Evolutionary conservation across 2,329 filamentous ascomycete species (phyloP).

Genomic region (Phaeosphaeria sp.): DNA sequence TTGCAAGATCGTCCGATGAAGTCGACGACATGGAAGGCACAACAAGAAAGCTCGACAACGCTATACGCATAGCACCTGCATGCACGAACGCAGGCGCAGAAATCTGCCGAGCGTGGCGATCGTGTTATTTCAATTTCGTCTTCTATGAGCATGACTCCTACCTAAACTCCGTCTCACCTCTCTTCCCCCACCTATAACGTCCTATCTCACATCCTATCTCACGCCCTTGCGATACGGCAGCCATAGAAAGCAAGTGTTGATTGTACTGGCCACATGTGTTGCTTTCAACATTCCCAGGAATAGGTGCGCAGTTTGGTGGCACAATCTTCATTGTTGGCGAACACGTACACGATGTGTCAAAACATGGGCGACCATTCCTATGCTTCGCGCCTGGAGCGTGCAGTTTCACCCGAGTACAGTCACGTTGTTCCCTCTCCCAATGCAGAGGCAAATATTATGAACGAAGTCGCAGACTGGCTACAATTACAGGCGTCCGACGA

Average conservation of each 20-base stretch:
- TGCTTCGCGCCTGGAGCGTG: conserved; percentile 4
- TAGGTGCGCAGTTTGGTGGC: background rate
- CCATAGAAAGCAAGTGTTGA: background rate
- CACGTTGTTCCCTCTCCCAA: background rate
- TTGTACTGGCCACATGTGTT: background rate
- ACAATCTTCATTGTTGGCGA: background rate
- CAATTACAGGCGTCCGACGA: conserved; percentile 19
- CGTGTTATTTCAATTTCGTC: background rate
- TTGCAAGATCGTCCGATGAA: background rate
- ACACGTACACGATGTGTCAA: background rate
- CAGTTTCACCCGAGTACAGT: background rate
- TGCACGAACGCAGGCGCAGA: background rate
- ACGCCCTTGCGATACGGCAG: background rate
- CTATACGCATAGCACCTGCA: background rate
- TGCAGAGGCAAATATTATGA: conserved; percentile 18
- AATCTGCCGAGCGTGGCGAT: background rate
- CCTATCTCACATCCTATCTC: no score
- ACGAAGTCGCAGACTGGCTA: conserved; percentile 27
- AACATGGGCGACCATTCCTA: background rate
- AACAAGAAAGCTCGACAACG: background rate
- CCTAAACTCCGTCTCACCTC: background rate
- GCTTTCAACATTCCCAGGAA: background rate
- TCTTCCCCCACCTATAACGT: background rate
- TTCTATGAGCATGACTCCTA: background rate
- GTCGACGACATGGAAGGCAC: background rate